Percentiles rank a stretch among this genome's conserved stretches.
Conservation (phyloP, 2,329 filamentous ascomycete genomes). For the Fusarium haematococcum region DNA sequence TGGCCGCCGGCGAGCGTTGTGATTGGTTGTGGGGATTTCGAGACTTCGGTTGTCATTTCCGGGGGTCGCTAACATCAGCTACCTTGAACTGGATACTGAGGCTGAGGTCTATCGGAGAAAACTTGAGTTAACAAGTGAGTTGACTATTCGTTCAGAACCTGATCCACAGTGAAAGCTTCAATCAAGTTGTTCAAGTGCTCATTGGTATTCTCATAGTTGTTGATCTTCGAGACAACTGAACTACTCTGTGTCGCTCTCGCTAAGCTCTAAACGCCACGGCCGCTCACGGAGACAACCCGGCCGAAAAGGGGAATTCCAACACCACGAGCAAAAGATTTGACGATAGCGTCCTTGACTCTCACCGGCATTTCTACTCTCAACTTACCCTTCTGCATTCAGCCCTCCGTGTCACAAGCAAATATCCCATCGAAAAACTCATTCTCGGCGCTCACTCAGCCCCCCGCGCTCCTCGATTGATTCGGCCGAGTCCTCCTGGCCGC, state of each 20-base stretch:
- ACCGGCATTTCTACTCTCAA: not conserved
- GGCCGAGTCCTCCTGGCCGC: constrained; percentile 18
- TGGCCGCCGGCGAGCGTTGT: constrained; percentile 15
- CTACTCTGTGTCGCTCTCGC: not conserved
- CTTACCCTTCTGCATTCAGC: not conserved
- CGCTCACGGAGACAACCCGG: constrained; percentile 13
- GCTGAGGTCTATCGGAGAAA: not conserved
- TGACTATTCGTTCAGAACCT: not conserved
- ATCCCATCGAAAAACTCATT: not conserved
- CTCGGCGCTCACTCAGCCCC: not conserved
- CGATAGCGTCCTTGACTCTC: constrained; percentile 21
- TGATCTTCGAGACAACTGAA: not conserved
- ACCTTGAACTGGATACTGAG: not conserved
- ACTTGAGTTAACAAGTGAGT: not conserved
- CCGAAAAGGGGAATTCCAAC: constrained; percentile 5
- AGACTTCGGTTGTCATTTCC: not conserved
- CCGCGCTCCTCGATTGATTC: not conserved
- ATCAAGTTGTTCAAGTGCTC: not conserved
- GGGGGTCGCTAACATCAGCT: not conserved
- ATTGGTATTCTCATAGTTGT: not conserved
- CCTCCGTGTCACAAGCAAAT: not conserved
- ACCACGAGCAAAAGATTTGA: constrained; percentile 24
- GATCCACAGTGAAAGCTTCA: not conserved
- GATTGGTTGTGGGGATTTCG: constrained; percentile 12
- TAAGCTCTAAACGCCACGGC: not conserved